Evolutionary conservation across 352 stramenopile genomes (phyloP).

Genomic region (Globisporangium polare): DNA sequence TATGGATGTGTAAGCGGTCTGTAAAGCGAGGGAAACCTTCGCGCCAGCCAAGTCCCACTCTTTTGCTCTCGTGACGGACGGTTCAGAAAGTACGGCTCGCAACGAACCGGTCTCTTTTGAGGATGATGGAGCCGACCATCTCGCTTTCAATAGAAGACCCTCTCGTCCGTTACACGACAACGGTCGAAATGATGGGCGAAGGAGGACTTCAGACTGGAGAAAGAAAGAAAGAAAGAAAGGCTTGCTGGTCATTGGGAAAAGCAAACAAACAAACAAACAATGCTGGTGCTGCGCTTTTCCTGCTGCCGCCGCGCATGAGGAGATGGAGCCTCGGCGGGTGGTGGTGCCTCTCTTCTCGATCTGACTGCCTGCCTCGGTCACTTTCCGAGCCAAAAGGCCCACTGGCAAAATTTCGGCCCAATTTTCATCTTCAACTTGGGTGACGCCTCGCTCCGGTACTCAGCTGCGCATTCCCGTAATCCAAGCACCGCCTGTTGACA

Average conservation of each 20-base stretch:
- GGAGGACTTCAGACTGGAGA: no score
- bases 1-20: not conserved
- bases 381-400: not conserved
- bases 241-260: no score
- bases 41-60: not conserved
- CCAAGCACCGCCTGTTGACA: constrained; percentile 1
- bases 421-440: constrained; percentile 12
- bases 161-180: not conserved
- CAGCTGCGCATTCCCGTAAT: constrained; percentile 11
- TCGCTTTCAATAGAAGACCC: not conserved
- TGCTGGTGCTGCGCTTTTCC: no score
- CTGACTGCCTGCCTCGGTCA: not conserved
- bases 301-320: not conserved
- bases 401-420: constrained; percentile 12
- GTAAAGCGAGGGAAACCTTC: not conserved
- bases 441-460: not conserved
- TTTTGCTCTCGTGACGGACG: not conserved
- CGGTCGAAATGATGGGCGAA: not conserved
- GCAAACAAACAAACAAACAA: no score
- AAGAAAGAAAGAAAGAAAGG: no score
- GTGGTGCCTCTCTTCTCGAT: not conserved
- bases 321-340: not conserved
- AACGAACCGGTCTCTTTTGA: not conserved
- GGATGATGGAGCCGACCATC: not conserved
- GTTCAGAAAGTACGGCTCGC: not conserved